Conservation (phyloP, 2,329 filamentous ascomycete genomes). For the Trichocomaceae sp. region DNA sequence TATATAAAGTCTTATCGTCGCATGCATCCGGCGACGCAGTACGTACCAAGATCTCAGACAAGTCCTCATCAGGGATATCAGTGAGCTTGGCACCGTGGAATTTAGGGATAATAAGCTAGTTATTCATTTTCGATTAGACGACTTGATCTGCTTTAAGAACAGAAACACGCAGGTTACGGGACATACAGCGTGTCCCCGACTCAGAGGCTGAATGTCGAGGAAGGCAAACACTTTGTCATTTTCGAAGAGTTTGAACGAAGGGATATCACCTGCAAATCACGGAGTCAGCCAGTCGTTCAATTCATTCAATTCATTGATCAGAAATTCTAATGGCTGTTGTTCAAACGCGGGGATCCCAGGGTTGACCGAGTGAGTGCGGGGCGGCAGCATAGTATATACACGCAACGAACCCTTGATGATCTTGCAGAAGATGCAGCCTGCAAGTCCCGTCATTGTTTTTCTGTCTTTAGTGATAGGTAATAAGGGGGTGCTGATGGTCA, state of each 20-base stretch:
- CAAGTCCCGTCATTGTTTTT: constrained; percentile 30
- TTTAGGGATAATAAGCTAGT: constrained; percentile 91
- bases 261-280: constrained; percentile 71
- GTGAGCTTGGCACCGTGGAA: constrained; percentile 83
- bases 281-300: background rate
- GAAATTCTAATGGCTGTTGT: background rate
- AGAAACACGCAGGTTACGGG: background rate
- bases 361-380: background rate
- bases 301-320: background rate
- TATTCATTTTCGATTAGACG: background rate
- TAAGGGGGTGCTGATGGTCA: background rate
- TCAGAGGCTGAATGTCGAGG: constrained; percentile 88
- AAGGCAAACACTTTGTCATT: constrained; percentile 90
- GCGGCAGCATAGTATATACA: background rate
- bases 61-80: constrained; percentile 85
- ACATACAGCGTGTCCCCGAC: constrained; percentile 78
- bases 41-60: constrained; percentile 71
- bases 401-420: constrained; percentile 74
- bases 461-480: background rate
- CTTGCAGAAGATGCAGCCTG: constrained; percentile 92
- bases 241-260: constrained; percentile 93
- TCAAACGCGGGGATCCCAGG: background rate
- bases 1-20: too few species aligned
- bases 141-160: background rate
- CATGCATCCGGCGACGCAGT: background rate